phyloP scores from a whole-genome alignment of 1,284 basidiomycete species.

The Ustilago crameri region DNA sequence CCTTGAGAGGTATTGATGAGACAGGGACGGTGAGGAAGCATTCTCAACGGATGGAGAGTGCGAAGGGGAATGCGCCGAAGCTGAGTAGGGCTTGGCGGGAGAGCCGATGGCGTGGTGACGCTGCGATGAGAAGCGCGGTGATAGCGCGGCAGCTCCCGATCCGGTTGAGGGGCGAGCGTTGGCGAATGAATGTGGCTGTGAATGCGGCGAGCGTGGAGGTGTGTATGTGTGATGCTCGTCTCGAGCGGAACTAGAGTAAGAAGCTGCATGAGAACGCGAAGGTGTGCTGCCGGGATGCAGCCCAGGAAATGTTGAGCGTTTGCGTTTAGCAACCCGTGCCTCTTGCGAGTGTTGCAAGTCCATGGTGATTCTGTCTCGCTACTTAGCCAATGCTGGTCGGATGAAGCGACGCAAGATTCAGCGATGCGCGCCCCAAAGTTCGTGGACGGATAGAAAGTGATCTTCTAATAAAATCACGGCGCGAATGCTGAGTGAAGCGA shows the following conservation, averaged over 20 bases:
- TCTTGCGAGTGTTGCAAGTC: conserved; percentile 16
- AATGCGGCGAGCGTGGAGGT: conserved; percentile 22
- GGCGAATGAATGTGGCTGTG: conserved; percentile 17
- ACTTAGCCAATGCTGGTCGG: neutral
- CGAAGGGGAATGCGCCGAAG: conserved; percentile 22
- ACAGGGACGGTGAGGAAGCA: conserved; percentile 3
- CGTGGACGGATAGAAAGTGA: too few relatives aligned
- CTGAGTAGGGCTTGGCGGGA: conserved; percentile 11
- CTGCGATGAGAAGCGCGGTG: conserved; percentile 20
- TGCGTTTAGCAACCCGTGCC: conserved; percentile 19
- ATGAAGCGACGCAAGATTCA: conserved; percentile 14
- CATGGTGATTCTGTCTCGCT: neutral
- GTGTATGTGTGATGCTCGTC: conserved; percentile 20
- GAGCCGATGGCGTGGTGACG: conserved; percentile 18
- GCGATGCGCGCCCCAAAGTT: neutral
- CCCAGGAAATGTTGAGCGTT: conserved; percentile 24
- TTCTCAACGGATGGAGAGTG: neutral
- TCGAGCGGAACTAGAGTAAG: conserved; percentile 23
- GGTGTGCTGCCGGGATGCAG: conserved; percentile 13
- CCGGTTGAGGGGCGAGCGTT: conserved; percentile 13
- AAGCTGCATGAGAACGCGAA: conserved; percentile 27
- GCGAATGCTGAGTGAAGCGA: too few relatives aligned
- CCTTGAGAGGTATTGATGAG: conserved; percentile 14
- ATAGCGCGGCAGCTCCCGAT: neutral
- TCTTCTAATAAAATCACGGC: too few relatives aligned